Base-by-base conservation (phyloP, 176 grass and related monocot species). In the Eragrostis nindensis region DNA sequence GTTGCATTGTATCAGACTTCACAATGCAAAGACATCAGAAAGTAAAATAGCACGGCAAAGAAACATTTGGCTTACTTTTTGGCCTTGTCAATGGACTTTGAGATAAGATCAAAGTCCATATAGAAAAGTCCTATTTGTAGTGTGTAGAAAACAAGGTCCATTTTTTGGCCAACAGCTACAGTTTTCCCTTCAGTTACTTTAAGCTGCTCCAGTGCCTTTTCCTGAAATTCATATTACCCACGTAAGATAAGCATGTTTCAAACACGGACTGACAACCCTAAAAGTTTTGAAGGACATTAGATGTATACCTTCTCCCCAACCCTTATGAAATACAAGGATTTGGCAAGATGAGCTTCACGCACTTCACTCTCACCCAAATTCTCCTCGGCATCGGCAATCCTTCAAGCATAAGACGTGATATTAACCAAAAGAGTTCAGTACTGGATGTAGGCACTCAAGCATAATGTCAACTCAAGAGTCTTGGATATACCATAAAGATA, bases 311-410 rank as follows among this genome's bases (percentile, higher is more conserved):
- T 99, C 71, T 99, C 96, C 11, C 90, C 91, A 74, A 99, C 92
- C 71, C 62, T 88, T 56, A 95, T 93, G 77, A 88, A 99, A 39
- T 91, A 90, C 65, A 99, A 88, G 11, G 96, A 95, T 77, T 95
- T 99, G 24, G 90, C 89, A 21, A 95, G 86, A 95, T 99, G 96
- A 74, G 93, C 96, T 87, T 99, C 96, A 66, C 96, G 96, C 52
- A 99, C 96, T 99, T 99, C 96, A 78, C 92, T 99, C 88, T 99
- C 96, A 24, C 96, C 93, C 68, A 99, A 90, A 59, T 95, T 99
- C 66, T 99, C 96, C 87, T 99, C 96, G 85, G 93, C 96, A 91
- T 99, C 96, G 4, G 92, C 89, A 40, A 90, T 95, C 87, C 96
- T 99, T 56, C 66, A 91, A n/a, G 80, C 27, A 83, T 53, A 63